Conservation (phyloP, 2,329 filamentous ascomycete genomes). For the Colletotrichum cereale region DNA sequence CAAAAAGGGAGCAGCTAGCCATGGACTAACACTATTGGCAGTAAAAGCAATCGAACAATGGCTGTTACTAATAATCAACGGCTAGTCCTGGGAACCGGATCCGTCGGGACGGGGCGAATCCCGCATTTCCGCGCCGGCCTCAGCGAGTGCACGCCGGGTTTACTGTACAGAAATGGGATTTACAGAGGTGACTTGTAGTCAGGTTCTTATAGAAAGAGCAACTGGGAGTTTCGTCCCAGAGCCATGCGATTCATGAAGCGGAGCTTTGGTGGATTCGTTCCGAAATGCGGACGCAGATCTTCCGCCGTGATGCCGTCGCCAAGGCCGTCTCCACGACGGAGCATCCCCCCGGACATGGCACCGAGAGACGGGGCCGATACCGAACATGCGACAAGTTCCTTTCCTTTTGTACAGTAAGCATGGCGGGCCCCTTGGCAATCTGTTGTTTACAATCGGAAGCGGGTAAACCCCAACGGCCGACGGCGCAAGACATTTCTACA, state of each 20-base stretch:
- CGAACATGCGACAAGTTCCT: not conserved
- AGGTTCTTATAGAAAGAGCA: not conserved
- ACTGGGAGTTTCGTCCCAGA: not conserved
- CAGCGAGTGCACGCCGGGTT: not conserved
- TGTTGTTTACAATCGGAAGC: slow-evolving; percentile 12
- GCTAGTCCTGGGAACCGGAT: not conserved
- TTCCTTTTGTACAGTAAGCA: not conserved
- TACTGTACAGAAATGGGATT: not conserved
- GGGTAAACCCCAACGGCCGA: slow-evolving; percentile 27
- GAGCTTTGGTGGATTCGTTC: not conserved
- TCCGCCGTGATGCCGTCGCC: not conserved
- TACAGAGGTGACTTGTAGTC: not conserved
- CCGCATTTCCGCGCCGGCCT: not conserved
- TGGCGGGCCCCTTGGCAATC: not conserved
- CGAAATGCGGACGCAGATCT: not conserved
- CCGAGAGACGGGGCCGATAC: slow-evolving; percentile 11
- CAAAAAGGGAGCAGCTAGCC: not conserved
- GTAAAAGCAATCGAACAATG: too few species aligned
- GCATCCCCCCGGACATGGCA: not conserved
- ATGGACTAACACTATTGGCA: not conserved
- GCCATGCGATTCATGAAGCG: not conserved
- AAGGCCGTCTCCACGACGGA: not conserved
- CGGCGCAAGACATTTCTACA: slow-evolving; percentile 9
- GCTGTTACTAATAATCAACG: not conserved
- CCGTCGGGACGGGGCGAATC: not conserved